Evolutionary conservation across 2,329 filamentous ascomycete species (phyloP), one percentile per base, ranked within the genome.

Genomic region (Microcyclospora pomicola): DNA sequence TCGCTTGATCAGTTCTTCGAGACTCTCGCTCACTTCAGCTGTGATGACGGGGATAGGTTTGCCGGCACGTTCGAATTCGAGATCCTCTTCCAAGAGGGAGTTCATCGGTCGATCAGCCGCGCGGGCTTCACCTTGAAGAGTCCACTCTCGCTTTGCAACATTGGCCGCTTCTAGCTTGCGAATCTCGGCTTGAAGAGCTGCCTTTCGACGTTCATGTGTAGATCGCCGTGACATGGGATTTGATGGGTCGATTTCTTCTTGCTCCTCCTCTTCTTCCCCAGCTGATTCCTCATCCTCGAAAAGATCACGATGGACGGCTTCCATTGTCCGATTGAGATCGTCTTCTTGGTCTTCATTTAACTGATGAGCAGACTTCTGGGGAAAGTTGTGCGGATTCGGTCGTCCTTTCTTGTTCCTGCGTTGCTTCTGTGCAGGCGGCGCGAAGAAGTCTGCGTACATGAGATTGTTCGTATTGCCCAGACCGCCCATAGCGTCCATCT

Each of bases 21-120:
- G 92, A 50, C 79, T 78, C 59, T 95, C 87, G 38, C 78, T 92
- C 31, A 92, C 71, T 59, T 95, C 87, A 31, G 83, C 80, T 0
- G 91, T 96, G 57, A 95, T 86, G 43, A 96, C 82, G 1, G 88
- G 85, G 1, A 96, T 81, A 0, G 91, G 88, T 59, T 96, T 98
- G 54, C 91, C 91, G 15, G 84, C 77, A 51, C 92, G 78, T 63
- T 98, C 91, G 55, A 96, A 98, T 48, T 96, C 88, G 16, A 98
- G 72, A 52, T 96, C 86, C 63, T 96, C 77, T 56, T 96, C 87
- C 1, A 98, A 74, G 2, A 98, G 72, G 1, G 88, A 95, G 65
- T 98, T 96, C 38, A 85, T 58, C 0, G 91, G 91, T 28, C 91
- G 75, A 49, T 91, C 84, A 1, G 70, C 69, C 2, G 84, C 88